Conservation (phyloP, 164 flowering plant species). For the Protea cynaroides region DNA sequence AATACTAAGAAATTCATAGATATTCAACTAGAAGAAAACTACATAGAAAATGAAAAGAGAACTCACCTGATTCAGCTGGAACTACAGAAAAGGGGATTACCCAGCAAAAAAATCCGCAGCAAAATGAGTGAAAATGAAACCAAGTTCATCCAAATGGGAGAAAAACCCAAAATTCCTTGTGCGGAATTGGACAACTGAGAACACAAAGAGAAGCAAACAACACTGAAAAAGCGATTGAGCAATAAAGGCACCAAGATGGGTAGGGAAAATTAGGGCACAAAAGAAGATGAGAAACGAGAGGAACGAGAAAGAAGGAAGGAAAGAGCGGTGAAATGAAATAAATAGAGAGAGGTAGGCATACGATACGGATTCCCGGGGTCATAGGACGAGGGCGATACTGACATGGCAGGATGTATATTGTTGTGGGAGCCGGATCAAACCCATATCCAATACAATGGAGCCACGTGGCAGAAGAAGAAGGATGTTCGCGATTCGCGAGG, state of each 20-base stretch:
- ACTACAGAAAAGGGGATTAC: not conserved
- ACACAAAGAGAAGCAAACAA: conserved; percentile 1
- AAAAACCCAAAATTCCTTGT: conserved; percentile 14
- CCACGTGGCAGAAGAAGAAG: conserved; percentile 35
- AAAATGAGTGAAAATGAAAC: not conserved
- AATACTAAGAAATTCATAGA: not conserved
- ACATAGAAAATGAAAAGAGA: not conserved
- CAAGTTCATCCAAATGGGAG: not conserved
- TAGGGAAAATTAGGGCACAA: conserved; percentile 11
- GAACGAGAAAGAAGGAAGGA: conserved; percentile 19
- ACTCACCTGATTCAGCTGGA: conserved; percentile 8
- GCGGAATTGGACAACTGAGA: conserved; percentile 10
- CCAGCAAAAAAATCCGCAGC: not conserved
- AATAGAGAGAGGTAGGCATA: conserved; percentile 25
- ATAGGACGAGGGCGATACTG: conserved; percentile 56
- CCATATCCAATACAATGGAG: conserved; percentile 19
- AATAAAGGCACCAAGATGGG: conserved; percentile 6
- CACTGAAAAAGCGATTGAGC: conserved; percentile 7
- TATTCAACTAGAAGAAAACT: not conserved
- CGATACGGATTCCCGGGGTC: conserved; percentile 70
- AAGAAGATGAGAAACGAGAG: conserved; percentile 8
- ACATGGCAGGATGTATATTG: conserved; percentile 45
- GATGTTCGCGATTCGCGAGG: conserved; percentile 6
- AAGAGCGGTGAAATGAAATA: conserved; percentile 13
- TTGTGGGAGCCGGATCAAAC: conserved; percentile 20